Evolutionary conservation across 1,284 basidiomycete genomes (phyloP), one percentile per base, ranked within the genome.

Genomic region (Papiliotrema nemorosa): DNA sequence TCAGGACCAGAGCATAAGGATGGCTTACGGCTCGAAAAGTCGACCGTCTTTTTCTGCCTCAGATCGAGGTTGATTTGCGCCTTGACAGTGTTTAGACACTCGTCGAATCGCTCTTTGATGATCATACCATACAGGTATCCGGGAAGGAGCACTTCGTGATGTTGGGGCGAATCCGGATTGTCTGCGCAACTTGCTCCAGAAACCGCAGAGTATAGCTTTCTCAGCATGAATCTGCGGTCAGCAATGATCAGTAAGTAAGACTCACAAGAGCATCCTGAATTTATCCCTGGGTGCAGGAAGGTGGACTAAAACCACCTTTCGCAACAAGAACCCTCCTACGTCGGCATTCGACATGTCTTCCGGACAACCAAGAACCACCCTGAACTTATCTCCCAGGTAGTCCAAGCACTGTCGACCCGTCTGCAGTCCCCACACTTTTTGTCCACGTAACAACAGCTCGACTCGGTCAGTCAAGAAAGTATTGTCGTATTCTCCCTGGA

Each of bases 141-240:
- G 1, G 96, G 94, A 35, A 98, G 84, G 14, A 99, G 82, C 40
- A 97, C 91, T 70, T 99, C 96, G 73, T 99, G 96, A 69, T 97
- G 90, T 73, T 98, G 94, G 49, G 93, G 92, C 16, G 94, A 98
- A 79, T 99, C 96, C 13, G 96, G 93, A 69, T 98, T 98, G 78
- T 99, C 96, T 49, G 87, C 82, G 66, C 88, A 90, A 64, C 90
- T 94, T 46, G 88, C 84, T 49, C 87, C 87, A 16, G 90, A 94
- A 13, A 98, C 92, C 42, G 93, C 79, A 5, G 90, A 83, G 69
- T 93, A 98, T 21, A 99, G 79, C 77, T 98, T 99, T 62, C 91
- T 87, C 37, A 98, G 80, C 96, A 98, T 98, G 77, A 94, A 97
- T 44, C 91, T 91, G 52, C 20, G 24, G 37, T n/a, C n/a, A n/a